Conservation (phyloP, 2,329 filamentous ascomycete species). For the Colletotrichum sidae region DNA sequence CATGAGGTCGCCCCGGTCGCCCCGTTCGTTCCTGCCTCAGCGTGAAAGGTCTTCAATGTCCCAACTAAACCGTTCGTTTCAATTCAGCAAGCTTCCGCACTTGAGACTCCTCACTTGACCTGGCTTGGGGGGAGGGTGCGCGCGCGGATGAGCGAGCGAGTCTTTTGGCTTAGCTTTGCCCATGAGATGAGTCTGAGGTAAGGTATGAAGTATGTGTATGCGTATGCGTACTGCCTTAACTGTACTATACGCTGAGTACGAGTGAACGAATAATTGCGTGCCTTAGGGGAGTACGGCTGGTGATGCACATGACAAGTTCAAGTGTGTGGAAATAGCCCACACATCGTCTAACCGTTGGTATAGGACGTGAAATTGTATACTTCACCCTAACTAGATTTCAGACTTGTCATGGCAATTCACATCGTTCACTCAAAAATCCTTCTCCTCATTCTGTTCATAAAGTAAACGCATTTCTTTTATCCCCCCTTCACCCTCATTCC, state of each 20-base stretch:
- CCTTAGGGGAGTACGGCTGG: too few species aligned
- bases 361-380: not conserved
- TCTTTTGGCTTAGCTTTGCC: slow-evolving; percentile 9
- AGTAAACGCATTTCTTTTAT: slow-evolving; percentile 23
- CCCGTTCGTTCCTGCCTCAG: slow-evolving; percentile 36
- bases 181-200: not conserved
- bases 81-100: slow-evolving; percentile 35
- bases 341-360: too few species aligned
- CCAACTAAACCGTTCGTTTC: slow-evolving; percentile 37
- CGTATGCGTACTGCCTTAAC: not conserved
- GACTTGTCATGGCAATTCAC: not conserved
- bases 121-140: slow-evolving; percentile 37
- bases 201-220: slow-evolving; percentile 7
- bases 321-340: too few species aligned
- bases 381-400: slow-evolving; percentile 2
- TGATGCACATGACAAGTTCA: too few species aligned
- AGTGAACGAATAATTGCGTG: too few species aligned
- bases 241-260: too few species aligned
- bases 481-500: slow-evolving; percentile 6
- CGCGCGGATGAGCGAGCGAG: slow-evolving; percentile 6
- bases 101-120: slow-evolving; percentile 35
- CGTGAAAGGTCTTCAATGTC: slow-evolving; percentile 27
- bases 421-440: not conserved
- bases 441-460: slow-evolving; percentile 20
- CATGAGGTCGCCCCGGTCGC: slow-evolving; percentile 1